Percentiles rank a stretch among this genome's conserved stretches.
Evolutionary conservation across 345 rosid species (phyloP).

Genomic region (Ceriops zippeliana): DNA sequence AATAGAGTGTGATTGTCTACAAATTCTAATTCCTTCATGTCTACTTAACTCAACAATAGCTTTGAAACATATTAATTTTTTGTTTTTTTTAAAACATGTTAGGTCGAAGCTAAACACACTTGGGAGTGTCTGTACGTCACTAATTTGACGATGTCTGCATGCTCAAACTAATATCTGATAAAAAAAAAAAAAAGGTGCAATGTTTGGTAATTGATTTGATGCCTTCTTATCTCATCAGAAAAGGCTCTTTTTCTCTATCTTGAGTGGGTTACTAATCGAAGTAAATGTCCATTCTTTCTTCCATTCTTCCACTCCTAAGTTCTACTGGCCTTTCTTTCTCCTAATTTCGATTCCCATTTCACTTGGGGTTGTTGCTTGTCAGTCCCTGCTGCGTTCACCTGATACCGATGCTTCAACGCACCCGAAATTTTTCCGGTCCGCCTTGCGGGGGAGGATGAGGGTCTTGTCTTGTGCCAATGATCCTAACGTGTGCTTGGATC

Average conservation of each 20-base stretch:
- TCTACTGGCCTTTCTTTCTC: conserved; percentile 5
- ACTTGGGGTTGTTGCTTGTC: conserved; percentile 6
- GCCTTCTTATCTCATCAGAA: neutral
- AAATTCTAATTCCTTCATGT: conserved; percentile 10
- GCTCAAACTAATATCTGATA: neutral
- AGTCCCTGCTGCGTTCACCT: neutral
- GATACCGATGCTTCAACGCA: conserved; percentile 19
- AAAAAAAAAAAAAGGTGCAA: neutral
- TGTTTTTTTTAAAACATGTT: neutral
- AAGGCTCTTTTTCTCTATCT: neutral
- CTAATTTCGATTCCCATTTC: conserved; percentile 8
- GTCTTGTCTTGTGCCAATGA: conserved; percentile 27
- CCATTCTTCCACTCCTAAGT: neutral
- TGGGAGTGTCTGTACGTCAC: neutral
- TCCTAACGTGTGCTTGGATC: conserved; percentile 24
- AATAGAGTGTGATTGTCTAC: too few species aligned
- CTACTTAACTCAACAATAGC: conserved; percentile 9
- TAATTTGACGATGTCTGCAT: conserved; percentile 13
- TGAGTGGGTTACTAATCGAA: neutral
- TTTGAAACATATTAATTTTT: conserved; percentile 12
- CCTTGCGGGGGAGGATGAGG: conserved; percentile 24
- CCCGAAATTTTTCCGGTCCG: conserved; percentile 18
- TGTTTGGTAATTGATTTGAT: neutral
- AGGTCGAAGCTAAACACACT: conserved; percentile 19
- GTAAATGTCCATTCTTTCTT: conserved; percentile 15